phyloP scores from a whole-genome alignment of 345 rosid species.

The Toxicodendron radicans region DNA sequence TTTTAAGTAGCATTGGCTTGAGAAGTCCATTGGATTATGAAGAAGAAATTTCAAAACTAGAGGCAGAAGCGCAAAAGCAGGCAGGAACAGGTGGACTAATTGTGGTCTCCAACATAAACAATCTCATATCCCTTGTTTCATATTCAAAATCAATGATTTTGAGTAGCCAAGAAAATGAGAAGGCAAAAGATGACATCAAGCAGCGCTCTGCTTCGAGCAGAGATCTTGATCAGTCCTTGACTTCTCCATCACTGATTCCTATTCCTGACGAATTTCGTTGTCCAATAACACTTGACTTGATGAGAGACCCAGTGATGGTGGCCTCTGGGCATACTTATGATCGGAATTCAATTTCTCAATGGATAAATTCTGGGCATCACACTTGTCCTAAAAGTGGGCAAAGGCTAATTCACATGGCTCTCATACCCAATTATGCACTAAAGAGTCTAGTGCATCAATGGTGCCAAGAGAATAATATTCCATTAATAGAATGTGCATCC shows the following conservation, averaged over 20 bases:
- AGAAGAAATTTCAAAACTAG: constrained; percentile 51
- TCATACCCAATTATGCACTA: constrained; percentile 64
- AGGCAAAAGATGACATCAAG: constrained; percentile 24
- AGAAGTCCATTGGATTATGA: constrained; percentile 42
- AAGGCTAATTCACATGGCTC: constrained; percentile 64
- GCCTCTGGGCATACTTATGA: constrained; percentile 71
- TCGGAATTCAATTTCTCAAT: constrained; percentile 57
- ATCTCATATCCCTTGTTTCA: constrained; percentile 50
- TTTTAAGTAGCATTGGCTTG: constrained; percentile 50
- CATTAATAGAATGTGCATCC: constrained; percentile 34
- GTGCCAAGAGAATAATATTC: constrained; percentile 65
- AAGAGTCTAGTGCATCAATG: constrained; percentile 61
- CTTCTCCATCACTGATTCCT: constrained; percentile 37
- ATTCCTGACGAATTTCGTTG: constrained; percentile 65
- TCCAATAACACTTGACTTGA: constrained; percentile 66
- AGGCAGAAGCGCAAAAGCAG: constrained; percentile 56
- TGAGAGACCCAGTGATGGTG: constrained; percentile 68
- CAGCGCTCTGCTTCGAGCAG: constrained; percentile 24
- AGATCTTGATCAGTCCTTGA: constrained; percentile 37
- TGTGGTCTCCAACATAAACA: constrained; percentile 66
- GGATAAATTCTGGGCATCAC: constrained; percentile 72
- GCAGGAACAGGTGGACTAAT: constrained; percentile 70
- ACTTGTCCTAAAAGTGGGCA: constrained; percentile 70
- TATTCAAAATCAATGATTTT: constrained; percentile 46
- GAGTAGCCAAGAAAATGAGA: constrained; percentile 29